A percentile compares a stretch with the other conserved stretches of the same genome.
phyloP scores from a whole-genome alignment of 805 yeast species.

The Saccharomycopsis vini region DNA sequence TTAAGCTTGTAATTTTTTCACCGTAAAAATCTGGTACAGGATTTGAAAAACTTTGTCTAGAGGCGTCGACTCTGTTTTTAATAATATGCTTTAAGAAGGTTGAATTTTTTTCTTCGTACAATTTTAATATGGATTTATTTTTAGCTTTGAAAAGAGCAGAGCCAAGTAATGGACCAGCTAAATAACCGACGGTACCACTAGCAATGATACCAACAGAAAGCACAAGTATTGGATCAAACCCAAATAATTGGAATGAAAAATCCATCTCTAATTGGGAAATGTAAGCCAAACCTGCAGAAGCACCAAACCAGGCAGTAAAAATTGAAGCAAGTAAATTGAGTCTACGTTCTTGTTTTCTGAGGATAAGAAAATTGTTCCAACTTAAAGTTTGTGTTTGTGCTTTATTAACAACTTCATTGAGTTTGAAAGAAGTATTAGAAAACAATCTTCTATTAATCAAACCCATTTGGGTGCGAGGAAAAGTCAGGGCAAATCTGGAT shows the following conservation, averaged over 20 bases:
- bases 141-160: slow-evolving; percentile 53
- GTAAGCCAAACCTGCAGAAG: slow-evolving; percentile 61
- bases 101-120: slow-evolving; percentile 55
- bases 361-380: slow-evolving; percentile 74
- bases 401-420: background rate
- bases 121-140: slow-evolving; percentile 36
- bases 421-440: background rate
- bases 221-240: slow-evolving; percentile 82
- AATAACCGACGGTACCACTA: slow-evolving; percentile 69
- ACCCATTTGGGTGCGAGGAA: background rate
- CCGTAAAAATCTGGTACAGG: slow-evolving; percentile 99
- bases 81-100: slow-evolving; percentile 66
- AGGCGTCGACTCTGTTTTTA: slow-evolving; percentile 83
- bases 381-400: slow-evolving; percentile 1
- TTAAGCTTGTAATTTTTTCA: slow-evolving; percentile 81
- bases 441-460: background rate
- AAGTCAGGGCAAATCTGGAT: background rate
- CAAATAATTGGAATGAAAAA: slow-evolving; percentile 76
- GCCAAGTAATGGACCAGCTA: slow-evolving; percentile 79
- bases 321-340: slow-evolving; percentile 61
- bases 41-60: slow-evolving; percentile 79
- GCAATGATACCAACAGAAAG: slow-evolving; percentile 64
- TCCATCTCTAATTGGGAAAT: slow-evolving; percentile 76
- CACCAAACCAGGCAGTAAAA: slow-evolving; percentile 57
- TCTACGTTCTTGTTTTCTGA: slow-evolving; percentile 68